Evolutionary conservation across 768 basidiomycete genomes (phyloP).

Genomic region (Kwoniella sp.): DNA sequence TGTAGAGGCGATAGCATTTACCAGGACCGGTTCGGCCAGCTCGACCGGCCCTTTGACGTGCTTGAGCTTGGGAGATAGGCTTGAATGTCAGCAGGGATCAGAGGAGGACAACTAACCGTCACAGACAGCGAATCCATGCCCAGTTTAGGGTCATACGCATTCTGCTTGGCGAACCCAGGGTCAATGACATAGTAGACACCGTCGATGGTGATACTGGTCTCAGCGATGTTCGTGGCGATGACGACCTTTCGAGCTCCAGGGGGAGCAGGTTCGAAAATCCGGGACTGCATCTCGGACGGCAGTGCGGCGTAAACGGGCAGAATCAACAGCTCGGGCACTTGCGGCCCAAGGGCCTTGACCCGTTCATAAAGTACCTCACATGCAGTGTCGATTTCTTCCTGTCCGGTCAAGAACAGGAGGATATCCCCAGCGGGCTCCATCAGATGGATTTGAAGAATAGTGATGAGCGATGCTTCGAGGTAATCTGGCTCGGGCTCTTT

Average conservation of each 20-base stretch:
- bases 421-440: slow-evolving; percentile 96
- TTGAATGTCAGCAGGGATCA: slow-evolving; percentile 14
- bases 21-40: slow-evolving; percentile 97
- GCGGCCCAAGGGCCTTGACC: slow-evolving; percentile 97
- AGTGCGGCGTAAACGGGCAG: slow-evolving; percentile 97
- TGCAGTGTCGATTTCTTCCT: slow-evolving; percentile 96
- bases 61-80: slow-evolving; percentile 97
- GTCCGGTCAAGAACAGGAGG: slow-evolving; percentile 93
- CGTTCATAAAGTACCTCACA: slow-evolving; percentile 97
- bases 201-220: slow-evolving; percentile 95
- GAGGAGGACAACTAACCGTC: slow-evolving; percentile 55
- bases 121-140: slow-evolving; percentile 99
- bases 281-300: slow-evolving; percentile 94
- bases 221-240: slow-evolving; percentile 98
- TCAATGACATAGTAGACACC: slow-evolving; percentile 99
- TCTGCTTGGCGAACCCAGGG: slow-evolving; percentile 97
- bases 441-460: slow-evolving; percentile 98
- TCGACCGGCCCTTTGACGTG: slow-evolving; percentile 89
- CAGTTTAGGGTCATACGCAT: slow-evolving; percentile 91
- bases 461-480: slow-evolving; percentile 94
- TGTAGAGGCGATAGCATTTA: slow-evolving; percentile 96
- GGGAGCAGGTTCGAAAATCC: slow-evolving; percentile 96
- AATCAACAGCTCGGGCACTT: slow-evolving; percentile 94
- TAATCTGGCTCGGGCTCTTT: slow-evolving; percentile 98
- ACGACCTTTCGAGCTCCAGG: slow-evolving; percentile 98